phyloP scores from a whole-genome alignment of 441 rosid species.

The Gossypium gossypioides region DNA sequence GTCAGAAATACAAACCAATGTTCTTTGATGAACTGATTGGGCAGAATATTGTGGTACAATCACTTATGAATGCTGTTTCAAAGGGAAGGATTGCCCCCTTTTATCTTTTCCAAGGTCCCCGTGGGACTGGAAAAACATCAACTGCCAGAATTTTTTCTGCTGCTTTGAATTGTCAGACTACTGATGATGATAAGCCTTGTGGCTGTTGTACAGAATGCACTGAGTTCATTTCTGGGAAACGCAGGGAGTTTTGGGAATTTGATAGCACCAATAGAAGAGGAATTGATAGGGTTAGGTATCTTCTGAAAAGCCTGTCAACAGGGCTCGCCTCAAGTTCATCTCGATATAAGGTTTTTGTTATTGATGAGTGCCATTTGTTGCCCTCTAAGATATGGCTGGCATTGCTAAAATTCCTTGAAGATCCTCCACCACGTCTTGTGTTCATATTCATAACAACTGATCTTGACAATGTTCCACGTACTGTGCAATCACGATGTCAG shows the following conservation, averaged over 20 bases:
- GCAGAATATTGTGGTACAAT: slow-evolving; percentile 81
- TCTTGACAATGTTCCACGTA: slow-evolving; percentile 83
- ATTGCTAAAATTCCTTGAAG: slow-evolving; percentile 86
- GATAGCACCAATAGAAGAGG: slow-evolving; percentile 75
- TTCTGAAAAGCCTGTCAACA: slow-evolving; percentile 46
- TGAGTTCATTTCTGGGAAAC: slow-evolving; percentile 65
- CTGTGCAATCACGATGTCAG: slow-evolving; percentile 91
- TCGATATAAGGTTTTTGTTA: slow-evolving; percentile 56
- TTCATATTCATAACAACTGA: slow-evolving; percentile 87
- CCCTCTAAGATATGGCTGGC: slow-evolving; percentile 86
- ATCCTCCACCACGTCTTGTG: slow-evolving; percentile 60
- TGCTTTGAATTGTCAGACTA: slow-evolving; percentile 68
- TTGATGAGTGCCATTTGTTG: slow-evolving; percentile 87
- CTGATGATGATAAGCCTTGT: slow-evolving; percentile 71
- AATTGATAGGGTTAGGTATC: slow-evolving; percentile 50
- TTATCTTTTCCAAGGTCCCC: slow-evolving; percentile 93
- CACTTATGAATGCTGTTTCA: slow-evolving; percentile 61
- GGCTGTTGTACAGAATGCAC: slow-evolving; percentile 70
- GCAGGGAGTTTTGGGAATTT: slow-evolving; percentile 60
- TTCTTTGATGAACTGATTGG: slow-evolving; percentile 82
- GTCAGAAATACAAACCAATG: slow-evolving; percentile 83
- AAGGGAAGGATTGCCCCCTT: slow-evolving; percentile 83
- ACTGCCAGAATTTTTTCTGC: slow-evolving; percentile 80
- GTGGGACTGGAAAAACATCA: slow-evolving; percentile 94
- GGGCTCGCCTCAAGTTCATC: slow-evolving; percentile 41